Base-by-base conservation (phyloP, 305 asterid species). In the Andrographis paniculata region DNA sequence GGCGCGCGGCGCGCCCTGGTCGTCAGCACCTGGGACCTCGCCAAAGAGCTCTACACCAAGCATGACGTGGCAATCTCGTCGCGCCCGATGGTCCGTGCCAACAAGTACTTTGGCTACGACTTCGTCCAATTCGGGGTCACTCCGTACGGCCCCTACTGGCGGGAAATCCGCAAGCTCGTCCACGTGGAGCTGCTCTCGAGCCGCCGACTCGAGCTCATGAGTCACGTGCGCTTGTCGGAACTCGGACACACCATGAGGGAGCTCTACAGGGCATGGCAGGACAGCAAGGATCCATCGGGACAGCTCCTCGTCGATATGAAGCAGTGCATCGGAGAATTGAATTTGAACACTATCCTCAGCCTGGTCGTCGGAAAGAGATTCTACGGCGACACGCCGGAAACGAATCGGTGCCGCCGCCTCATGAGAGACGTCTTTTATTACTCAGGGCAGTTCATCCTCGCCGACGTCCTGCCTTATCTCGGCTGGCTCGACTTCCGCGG, bases 401-500 rank as follows among this genome's bases (percentile, higher is more conserved):
- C 38, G 37, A 30, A 10, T 7, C 8, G 30, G 5, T 4, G 14
- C 27, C 9, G 16, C 5, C 11, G 20, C 5, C 3, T 45, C 9
- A 20, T 17, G 16, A 20, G 19, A 31, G 45, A 41, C 16, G 21
- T 46, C 4, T 24, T 21, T n/a, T 17, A 46, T 17, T 14, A 4
- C 5, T 22, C 14, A 37, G 53, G 53, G 3, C 0, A n/a, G 20
- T 27, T 27, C 33, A 14, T 28, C 0, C 40, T 41, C 2, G 39
- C 40, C 9, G 53, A 48, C 1, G 53, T 23, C 14, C 0, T 27
- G 20, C 40, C 40, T 12, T 24, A 7, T 48, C 3, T 41, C 21
- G 37, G 52, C 17, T 47, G 52, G 5, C 33, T 5, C 8, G 53
- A 48, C 17, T 48, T 48, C 14, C 41, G 53, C 2, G 53, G 53